Conservation (phyloP, 441 rosid genomes). For the Croton laevigatus region DNA sequence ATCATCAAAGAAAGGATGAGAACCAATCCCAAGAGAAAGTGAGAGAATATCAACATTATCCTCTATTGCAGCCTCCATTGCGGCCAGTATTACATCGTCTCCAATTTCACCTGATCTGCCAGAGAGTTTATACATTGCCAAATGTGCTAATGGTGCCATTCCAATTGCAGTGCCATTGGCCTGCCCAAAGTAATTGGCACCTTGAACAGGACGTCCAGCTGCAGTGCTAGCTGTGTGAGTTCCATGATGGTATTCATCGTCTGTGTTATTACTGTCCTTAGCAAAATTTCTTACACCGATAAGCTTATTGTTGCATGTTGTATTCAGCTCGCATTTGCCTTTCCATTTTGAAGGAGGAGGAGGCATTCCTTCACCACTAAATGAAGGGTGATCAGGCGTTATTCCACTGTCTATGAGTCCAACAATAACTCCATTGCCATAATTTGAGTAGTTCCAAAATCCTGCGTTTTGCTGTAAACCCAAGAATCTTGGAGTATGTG, state of each 20-base stretch:
- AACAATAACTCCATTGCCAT: slow-evolving; percentile 35
- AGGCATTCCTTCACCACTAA: slow-evolving; percentile 27
- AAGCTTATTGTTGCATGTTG: slow-evolving; percentile 37
- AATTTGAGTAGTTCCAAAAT: slow-evolving; percentile 27
- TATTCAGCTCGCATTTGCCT: slow-evolving; percentile 34
- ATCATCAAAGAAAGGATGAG: slow-evolving; percentile 33
- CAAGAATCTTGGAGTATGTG: slow-evolving; percentile 32
- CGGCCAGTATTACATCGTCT: slow-evolving; percentile 28
- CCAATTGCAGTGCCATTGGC: slow-evolving; percentile 28
- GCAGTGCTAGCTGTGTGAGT: slow-evolving; percentile 43
- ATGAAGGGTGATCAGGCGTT: slow-evolving; percentile 33
- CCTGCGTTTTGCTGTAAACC: slow-evolving; percentile 32
- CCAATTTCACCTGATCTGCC: slow-evolving; percentile 10
- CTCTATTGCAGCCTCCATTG: slow-evolving; percentile 29
- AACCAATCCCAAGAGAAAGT: slow-evolving; percentile 25
- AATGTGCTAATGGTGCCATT: slow-evolving; percentile 29
- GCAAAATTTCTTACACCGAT: slow-evolving; percentile 33
- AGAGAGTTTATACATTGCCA: slow-evolving; percentile 33
- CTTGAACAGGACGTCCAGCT: slow-evolving; percentile 29
- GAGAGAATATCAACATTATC: slow-evolving; percentile 34
- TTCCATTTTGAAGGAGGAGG: slow-evolving; percentile 41
- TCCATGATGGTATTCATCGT: slow-evolving; percentile 35
- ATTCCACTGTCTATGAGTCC: slow-evolving; percentile 37
- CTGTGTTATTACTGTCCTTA: slow-evolving; percentile 18
- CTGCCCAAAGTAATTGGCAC: slow-evolving; percentile 29